phyloP scores from a whole-genome alignment of 148 eudicot genomes.

The Euryodendron excelsum region DNA sequence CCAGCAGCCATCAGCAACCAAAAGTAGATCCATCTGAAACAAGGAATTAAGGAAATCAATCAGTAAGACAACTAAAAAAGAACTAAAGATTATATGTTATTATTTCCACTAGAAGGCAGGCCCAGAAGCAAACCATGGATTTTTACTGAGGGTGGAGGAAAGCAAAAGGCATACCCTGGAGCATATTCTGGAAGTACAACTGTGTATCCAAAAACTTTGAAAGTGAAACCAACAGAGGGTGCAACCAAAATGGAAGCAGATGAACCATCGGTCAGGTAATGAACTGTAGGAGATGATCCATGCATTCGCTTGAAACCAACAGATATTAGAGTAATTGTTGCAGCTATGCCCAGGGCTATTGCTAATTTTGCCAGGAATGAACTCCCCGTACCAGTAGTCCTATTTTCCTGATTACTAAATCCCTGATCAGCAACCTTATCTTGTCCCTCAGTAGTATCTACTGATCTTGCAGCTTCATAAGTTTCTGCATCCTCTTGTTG shows the following conservation, averaged over 20 bases:
- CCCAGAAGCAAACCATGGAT: background rate
- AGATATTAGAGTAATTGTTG: slow-evolving; percentile 59
- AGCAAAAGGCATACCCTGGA: slow-evolving; percentile 62
- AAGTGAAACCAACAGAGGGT: slow-evolving; percentile 57
- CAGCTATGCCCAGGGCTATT: slow-evolving; percentile 69
- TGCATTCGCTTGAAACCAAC: slow-evolving; percentile 42
- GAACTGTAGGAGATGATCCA: slow-evolving; percentile 54
- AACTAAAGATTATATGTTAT: background rate
- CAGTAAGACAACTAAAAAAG: background rate
- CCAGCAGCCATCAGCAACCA: slow-evolving; percentile 99
- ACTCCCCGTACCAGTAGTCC: slow-evolving; percentile 37
- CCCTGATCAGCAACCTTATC: slow-evolving; percentile 34
- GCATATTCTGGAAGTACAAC: slow-evolving; percentile 76
- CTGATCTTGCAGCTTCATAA: slow-evolving; percentile 29
- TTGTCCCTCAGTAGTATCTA: slow-evolving; percentile 31
- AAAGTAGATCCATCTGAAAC: slow-evolving; percentile 85
- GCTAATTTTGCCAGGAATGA: slow-evolving; percentile 67
- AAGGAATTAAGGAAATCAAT: background rate
- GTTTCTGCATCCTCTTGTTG: slow-evolving; percentile 42
- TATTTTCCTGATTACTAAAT: slow-evolving; percentile 30
- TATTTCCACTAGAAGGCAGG: background rate
- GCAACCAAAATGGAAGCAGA: slow-evolving; percentile 47
- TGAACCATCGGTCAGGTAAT: slow-evolving; percentile 47
- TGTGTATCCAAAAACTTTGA: slow-evolving; percentile 69
- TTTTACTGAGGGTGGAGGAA: background rate